A percentile compares a stretch with the other conserved stretches of the same genome.
Conservation (phyloP, 2,329 filamentous ascomycete species). For the Alternaria brassicicola region DNA sequence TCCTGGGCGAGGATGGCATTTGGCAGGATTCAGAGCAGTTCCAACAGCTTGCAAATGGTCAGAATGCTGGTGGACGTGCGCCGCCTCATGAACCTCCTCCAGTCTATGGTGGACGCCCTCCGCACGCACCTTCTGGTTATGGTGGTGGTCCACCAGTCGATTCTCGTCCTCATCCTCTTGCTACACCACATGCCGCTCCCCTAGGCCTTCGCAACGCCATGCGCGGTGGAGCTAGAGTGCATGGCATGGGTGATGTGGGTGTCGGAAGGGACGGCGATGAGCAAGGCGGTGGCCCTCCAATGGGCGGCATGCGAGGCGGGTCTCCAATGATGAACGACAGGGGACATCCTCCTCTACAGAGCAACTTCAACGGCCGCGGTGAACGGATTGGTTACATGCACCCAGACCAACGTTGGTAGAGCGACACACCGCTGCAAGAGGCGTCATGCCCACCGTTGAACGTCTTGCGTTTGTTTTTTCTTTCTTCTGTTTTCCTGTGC, state of each 20-base stretch:
- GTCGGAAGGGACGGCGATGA: neutral
- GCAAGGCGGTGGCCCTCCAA: neutral
- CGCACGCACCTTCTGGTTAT: neutral
- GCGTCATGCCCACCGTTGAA: neutral
- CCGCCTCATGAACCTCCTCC: neutral
- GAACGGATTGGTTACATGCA: neutral
- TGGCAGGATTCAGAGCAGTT: neutral
- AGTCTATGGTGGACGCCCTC: neutral
- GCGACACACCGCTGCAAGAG: neutral
- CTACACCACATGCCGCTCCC: neutral
- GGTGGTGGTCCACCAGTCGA: neutral
- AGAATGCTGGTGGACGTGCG: neutral
- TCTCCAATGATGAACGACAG: neutral
- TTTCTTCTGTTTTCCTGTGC: neutral
- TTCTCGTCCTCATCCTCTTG: neutral
- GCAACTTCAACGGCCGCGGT: neutral
- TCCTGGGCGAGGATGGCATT: slow-evolving; percentile 6
- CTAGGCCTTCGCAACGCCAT: neutral
- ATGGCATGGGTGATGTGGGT: neutral
- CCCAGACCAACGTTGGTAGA: neutral
- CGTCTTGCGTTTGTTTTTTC: neutral
- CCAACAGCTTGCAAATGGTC: neutral
- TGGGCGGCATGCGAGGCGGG: neutral
- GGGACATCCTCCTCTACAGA: neutral
- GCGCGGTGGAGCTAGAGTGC: neutral